Evolutionary conservation across 768 basidiomycete genomes (phyloP).

Genomic region (Rhizopogon salebrosus): DNA sequence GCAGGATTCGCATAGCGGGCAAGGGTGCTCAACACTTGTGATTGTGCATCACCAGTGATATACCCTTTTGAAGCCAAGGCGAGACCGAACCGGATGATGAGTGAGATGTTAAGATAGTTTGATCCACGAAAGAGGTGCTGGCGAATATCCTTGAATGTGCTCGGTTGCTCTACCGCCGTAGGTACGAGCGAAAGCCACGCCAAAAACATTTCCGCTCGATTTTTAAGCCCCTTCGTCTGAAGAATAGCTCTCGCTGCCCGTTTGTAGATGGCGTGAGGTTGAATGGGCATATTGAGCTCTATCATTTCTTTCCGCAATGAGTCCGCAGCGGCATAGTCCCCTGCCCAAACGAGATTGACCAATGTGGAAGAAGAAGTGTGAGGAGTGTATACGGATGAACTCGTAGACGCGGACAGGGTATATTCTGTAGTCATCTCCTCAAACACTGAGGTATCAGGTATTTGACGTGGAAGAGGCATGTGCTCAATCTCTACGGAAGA

Average conservation of each 20-base stretch:
- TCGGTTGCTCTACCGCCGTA: constrained; percentile 14
- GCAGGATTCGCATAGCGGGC: constrained; percentile 36
- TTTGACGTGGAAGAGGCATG: constrained; percentile 28
- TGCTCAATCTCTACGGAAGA: constrained; percentile 30
- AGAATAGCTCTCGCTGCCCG: constrained; percentile 23
- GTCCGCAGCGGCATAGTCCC: constrained; percentile 24
- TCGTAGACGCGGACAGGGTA: constrained; percentile 8
- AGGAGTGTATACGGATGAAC: constrained; percentile 12
- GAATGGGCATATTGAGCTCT: constrained; percentile 32
- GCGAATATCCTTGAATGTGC: constrained; percentile 24
- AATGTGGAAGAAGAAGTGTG: constrained; percentile 21
- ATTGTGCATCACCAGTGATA: constrained; percentile 8
- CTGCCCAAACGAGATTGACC: constrained; percentile 14
- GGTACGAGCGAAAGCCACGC: constrained; percentile 44
- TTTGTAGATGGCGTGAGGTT: constrained; percentile 31
- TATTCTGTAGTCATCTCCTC: constrained; percentile 33
- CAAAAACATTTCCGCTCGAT: constrained; percentile 22
- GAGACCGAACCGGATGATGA: constrained; percentile 38
- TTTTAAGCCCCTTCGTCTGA: constrained; percentile 8
- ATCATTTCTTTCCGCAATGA: constrained; percentile 36
- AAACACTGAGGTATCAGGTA: constrained; percentile 31
- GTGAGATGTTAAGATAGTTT: constrained; percentile 25
- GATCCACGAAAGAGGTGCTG: constrained; percentile 27
- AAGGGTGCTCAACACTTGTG: constrained; percentile 32
- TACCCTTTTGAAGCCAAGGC: constrained; percentile 46